Percentiles rank a stretch among this genome's conserved stretches.
These are phyloP conservation scores for Penicillium cosmopolitanum DNA, from an alignment of 495 filamentous ascomycete species.

Conservation along the genomic window DNA sequence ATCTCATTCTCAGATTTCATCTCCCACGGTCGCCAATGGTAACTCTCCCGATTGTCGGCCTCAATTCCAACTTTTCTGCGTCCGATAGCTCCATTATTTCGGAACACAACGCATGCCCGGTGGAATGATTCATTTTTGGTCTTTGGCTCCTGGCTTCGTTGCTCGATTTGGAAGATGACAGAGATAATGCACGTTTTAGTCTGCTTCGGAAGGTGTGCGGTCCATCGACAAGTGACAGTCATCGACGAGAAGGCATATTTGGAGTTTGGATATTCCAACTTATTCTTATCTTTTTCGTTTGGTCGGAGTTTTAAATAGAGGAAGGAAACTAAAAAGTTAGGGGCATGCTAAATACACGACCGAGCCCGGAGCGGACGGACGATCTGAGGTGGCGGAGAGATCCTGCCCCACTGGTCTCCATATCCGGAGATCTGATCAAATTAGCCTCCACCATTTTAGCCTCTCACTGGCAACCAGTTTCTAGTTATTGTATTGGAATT, in stretches of 20 bases:
- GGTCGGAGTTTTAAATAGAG: neutral
- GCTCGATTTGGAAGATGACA: constrained; percentile 4
- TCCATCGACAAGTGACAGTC: neutral
- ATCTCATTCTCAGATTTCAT: neutral
- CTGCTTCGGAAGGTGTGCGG: neutral
- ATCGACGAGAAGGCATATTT: neutral
- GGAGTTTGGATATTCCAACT: neutral
- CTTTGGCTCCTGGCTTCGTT: neutral
- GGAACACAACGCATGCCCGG: neutral
- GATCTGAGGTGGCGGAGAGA: no score
- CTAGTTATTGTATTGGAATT: no score
- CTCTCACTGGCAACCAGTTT: no score
- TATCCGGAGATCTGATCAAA: no score
- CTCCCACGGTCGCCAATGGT: neutral
- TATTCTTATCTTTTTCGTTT: neutral
- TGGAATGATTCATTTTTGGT: neutral
- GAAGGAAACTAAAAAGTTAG: no score
- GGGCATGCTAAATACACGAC: no score
- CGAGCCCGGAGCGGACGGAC: no score
- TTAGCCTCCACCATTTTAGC: no score
- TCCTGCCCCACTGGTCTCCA: no score
- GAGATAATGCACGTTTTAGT: constrained; percentile 5
- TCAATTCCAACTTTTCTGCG: neutral
- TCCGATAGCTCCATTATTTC: neutral
- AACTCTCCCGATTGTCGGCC: neutral